A percentile compares a stretch with the other conserved stretches of the same genome.
These are phyloP conservation scores for Populus ilicifolia DNA, from an alignment of 345 rosid genomes.

Conservation along the genomic window DNA sequence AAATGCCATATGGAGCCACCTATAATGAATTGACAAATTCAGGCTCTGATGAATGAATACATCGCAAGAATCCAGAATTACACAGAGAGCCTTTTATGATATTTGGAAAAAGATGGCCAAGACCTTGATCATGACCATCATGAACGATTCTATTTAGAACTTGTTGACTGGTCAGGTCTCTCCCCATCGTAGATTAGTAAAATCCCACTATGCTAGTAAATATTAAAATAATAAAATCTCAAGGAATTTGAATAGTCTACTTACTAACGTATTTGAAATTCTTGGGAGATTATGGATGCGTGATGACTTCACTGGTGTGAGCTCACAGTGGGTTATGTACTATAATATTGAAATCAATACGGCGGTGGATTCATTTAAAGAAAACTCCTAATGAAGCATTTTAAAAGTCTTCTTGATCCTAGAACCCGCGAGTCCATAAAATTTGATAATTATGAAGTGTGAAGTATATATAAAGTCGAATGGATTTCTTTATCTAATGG, in stretches of 20 bases:
- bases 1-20: constrained; percentile 13
- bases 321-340: neutral
- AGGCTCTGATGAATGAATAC: constrained; percentile 9
- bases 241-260: neutral
- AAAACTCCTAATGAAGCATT: too few relatives aligned
- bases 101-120: neutral
- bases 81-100: neutral
- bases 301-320: neutral
- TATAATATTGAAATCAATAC: neutral
- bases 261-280: neutral
- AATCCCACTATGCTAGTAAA: neutral
- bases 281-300: neutral
- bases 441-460: too few relatives aligned
- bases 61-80: neutral
- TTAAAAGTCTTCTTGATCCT: too few relatives aligned
- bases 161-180: constrained; percentile 14
- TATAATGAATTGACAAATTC: constrained; percentile 9
- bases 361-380: too few relatives aligned
- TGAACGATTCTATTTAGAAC: neutral
- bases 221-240: neutral
- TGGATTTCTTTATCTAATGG: too few relatives aligned
- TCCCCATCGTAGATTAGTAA: neutral
- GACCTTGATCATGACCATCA: too few relatives aligned
- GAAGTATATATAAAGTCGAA: too few relatives aligned
- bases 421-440: too few relatives aligned